Conservation (phyloP, 306 rosid species). For the Quillaja saponaria region DNA sequence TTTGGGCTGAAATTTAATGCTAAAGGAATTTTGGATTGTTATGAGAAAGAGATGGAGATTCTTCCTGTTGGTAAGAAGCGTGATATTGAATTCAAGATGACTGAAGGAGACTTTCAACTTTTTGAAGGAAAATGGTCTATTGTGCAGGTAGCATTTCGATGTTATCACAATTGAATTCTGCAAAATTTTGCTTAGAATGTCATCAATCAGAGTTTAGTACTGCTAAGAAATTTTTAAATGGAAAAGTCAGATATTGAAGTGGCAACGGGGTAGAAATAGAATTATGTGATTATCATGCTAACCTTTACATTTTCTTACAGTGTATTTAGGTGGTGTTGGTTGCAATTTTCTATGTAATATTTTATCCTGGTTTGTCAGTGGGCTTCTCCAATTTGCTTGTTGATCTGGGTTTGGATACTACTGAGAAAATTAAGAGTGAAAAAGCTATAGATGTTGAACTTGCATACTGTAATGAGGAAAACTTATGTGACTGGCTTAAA, state of each 20-base stretch:
- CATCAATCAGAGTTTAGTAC: background rate
- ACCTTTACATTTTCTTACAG: too few species aligned
- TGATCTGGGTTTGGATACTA: slow-evolving; percentile 14
- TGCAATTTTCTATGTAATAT: too few species aligned
- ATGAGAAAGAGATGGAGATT: slow-evolving; percentile 61
- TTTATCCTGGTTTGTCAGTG: too few species aligned
- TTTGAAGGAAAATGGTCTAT: slow-evolving; percentile 92
- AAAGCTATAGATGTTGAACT: slow-evolving; percentile 8
- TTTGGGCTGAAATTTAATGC: slow-evolving; percentile 90
- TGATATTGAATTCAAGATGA: slow-evolving; percentile 81
- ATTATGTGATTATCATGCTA: too few species aligned
- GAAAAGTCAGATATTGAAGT: too few species aligned
- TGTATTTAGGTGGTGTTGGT: too few species aligned
- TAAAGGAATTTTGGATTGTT: slow-evolving; percentile 81
- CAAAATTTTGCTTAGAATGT: slow-evolving; percentile 14
- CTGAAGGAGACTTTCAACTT: slow-evolving; percentile 85
- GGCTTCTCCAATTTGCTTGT: slow-evolving; percentile 12
- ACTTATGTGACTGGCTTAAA: background rate
- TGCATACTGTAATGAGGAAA: slow-evolving; percentile 1
- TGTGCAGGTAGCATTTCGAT: slow-evolving; percentile 54
- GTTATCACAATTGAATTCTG: slow-evolving; percentile 22
- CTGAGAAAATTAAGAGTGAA: background rate
- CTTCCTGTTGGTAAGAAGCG: slow-evolving; percentile 65
- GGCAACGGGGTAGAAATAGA: too few species aligned
- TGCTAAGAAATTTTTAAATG: too few species aligned